These are phyloP conservation scores for Kodamaea ohmeri DNA, from an alignment of 1,139 yeast species.

Conservation along the genomic window DNA sequence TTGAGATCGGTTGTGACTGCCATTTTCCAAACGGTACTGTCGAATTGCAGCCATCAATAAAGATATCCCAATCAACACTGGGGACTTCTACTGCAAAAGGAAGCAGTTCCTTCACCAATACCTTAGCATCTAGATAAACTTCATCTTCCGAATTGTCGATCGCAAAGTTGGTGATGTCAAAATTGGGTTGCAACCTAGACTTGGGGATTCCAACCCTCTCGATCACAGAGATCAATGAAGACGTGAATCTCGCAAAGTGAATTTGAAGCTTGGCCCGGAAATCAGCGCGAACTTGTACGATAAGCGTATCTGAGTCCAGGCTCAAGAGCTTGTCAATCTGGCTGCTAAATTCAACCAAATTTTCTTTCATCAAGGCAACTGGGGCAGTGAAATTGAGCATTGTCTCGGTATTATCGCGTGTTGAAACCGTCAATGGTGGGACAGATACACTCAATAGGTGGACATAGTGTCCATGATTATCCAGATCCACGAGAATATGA, in stretches of 20 bases:
- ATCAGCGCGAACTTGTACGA: slow-evolving; percentile 22
- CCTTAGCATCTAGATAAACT: slow-evolving; percentile 4
- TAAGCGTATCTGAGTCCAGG: slow-evolving; percentile 9
- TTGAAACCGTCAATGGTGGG: slow-evolving; percentile 25
- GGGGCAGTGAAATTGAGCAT: slow-evolving; percentile 27
- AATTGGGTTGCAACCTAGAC: slow-evolving; percentile 8
- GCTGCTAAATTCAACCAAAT: slow-evolving; percentile 21
- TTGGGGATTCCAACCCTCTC: slow-evolving; percentile 17
- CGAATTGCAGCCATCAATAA: slow-evolving; percentile 25
- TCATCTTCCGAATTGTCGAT: slow-evolving; percentile 6
- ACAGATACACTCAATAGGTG: slow-evolving; percentile 28
- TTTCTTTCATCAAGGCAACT: slow-evolving; percentile 21
- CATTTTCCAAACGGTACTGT: slow-evolving; percentile 25
- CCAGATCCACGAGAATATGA: slow-evolving; percentile 21
- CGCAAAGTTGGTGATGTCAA: slow-evolving; percentile 7
- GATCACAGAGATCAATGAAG: slow-evolving; percentile 20
- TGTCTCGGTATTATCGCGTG: slow-evolving; percentile 22
- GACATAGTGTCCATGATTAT: slow-evolving; percentile 16
- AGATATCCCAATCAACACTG: slow-evolving; percentile 28
- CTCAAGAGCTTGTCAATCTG: slow-evolving; percentile 11
- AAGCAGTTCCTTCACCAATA: slow-evolving; percentile 14
- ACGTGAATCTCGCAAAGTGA: slow-evolving; percentile 16
- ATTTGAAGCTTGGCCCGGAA: slow-evolving; percentile 18
- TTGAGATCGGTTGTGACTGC: slow-evolving; percentile 18
- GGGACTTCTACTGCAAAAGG: slow-evolving; percentile 22